These are phyloP conservation scores for Boletus rubroflammeus DNA, from an alignment of 768 basidiomycete genomes.

Conservation along the genomic window DNA sequence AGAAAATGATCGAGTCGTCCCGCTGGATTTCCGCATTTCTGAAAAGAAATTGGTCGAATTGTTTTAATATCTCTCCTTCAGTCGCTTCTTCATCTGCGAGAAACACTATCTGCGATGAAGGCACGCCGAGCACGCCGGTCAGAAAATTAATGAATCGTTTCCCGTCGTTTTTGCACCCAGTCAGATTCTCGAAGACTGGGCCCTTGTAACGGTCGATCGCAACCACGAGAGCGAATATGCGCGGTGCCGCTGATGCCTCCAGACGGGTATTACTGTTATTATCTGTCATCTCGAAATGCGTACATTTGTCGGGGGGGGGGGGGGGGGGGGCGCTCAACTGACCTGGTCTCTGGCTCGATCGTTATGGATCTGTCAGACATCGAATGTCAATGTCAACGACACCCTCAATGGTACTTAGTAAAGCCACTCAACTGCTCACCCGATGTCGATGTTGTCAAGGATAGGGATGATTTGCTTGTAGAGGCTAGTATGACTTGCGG, in stretches of 20 bases:
- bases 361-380: conserved; percentile 4
- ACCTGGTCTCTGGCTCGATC: conserved; percentile 1
- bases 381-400: conserved; percentile 3
- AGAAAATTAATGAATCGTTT: conserved; percentile 9
- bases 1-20: conserved; percentile 20
- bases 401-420: not conserved
- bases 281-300: not conserved
- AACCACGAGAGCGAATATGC: conserved; percentile 20
- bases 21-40: conserved; percentile 5
- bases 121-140: conserved; percentile 13
- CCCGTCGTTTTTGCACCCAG: conserved; percentile 21
- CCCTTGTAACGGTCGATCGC: conserved; percentile 13
- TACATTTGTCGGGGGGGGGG: no score
- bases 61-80: not conserved
- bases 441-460: not conserved
- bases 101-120: conserved; percentile 9
- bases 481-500: not conserved
- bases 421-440: conserved; percentile 13
- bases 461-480: not conserved
- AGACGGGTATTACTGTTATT: not conserved
- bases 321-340: no score
- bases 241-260: not conserved
- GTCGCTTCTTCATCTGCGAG: conserved; percentile 17
- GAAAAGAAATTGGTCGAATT: conserved; percentile 12
- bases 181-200: not conserved